phyloP scores from a whole-genome alignment of 768 basidiomycete species.

The Rhodotorula taiwanensis region DNA sequence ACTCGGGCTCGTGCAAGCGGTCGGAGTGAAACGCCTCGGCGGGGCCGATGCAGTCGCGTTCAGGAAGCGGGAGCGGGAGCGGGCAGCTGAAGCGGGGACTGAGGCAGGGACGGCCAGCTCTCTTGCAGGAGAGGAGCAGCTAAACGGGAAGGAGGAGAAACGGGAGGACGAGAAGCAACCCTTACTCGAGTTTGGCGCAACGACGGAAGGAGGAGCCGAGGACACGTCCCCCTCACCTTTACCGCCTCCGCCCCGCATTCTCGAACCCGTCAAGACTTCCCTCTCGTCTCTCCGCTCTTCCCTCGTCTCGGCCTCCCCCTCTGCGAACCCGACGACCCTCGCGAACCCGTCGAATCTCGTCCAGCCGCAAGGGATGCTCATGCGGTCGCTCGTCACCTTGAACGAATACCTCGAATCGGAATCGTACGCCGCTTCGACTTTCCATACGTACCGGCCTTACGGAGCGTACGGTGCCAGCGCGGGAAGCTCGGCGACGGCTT shows the following conservation, averaged over 20 bases:
- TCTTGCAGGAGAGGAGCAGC: too few species aligned
- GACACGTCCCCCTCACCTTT: not conserved
- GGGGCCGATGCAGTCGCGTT: conserved; percentile 8
- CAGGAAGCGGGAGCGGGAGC: too few species aligned
- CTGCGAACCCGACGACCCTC: not conserved
- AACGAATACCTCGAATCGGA: conserved; percentile 30
- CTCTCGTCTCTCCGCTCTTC: not conserved
- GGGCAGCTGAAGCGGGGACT: not conserved
- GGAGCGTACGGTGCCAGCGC: not conserved
- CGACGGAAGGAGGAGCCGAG: not conserved
- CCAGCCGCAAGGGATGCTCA: conserved; percentile 21
- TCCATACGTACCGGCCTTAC: conserved; percentile 17
- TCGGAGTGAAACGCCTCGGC: conserved; percentile 1
- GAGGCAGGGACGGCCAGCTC: not conserved
- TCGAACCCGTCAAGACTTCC: not conserved
- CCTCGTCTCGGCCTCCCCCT: not conserved
- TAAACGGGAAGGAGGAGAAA: not conserved
- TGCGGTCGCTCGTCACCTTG: conserved; percentile 26
- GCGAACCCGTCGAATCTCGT: conserved; percentile 31
- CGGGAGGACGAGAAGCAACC: not conserved
- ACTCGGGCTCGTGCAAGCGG: too few species aligned
- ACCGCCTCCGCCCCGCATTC: not conserved
- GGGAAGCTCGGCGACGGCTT: not conserved
- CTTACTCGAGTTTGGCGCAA: not conserved
- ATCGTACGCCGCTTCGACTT: conserved; percentile 6